phyloP scores from a whole-genome alignment of 2,329 filamentous ascomycete genomes.

The Lachnellula suecica region DNA sequence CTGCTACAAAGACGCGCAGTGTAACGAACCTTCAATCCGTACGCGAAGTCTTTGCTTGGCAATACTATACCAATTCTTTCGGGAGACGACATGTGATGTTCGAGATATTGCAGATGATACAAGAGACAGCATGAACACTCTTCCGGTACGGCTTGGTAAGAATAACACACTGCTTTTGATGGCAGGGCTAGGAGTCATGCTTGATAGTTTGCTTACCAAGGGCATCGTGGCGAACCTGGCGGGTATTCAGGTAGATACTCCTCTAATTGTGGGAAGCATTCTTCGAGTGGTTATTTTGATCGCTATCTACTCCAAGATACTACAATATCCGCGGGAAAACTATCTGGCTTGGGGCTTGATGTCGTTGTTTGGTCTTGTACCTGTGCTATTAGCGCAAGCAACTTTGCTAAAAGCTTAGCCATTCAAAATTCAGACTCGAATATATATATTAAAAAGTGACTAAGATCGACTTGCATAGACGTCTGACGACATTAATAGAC shows the following conservation, averaged over 20 bases:
- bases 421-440: neutral
- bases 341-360: neutral
- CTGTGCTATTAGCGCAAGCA: neutral
- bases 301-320: neutral
- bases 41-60: neutral
- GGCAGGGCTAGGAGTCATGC: neutral
- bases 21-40: neutral
- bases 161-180: neutral
- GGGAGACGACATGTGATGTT: neutral
- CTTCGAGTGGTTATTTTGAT: neutral
- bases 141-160: neutral
- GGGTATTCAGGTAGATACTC: neutral
- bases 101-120: neutral
- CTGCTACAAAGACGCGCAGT: neutral
- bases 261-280: neutral
- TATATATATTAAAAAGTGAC: neutral
- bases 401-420: neutral
- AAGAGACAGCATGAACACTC: neutral
- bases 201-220: neutral
- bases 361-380: neutral
- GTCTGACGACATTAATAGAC: no score
- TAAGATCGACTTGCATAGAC: no score
- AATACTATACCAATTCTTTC: neutral
- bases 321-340: neutral
- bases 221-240: neutral